Conservation (phyloP, 2,329 filamentous ascomycete genomes). For the Fusarium sterilihyphosum region DNA sequence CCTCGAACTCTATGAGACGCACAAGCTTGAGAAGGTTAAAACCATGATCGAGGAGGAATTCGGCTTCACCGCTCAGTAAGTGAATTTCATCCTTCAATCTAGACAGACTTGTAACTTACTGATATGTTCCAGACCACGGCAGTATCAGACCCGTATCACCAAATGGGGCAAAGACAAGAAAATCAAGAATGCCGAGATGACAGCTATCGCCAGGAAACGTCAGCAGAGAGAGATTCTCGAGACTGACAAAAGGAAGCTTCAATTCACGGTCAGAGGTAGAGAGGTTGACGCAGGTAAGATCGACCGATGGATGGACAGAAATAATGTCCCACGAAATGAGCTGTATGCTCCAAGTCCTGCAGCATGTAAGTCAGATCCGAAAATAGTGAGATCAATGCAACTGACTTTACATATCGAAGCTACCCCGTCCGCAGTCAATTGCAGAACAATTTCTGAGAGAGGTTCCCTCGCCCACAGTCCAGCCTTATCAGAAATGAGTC, state of each 20-base stretch:
- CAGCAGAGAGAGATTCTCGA: background rate
- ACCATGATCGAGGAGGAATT: background rate
- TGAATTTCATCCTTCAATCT: rapidly evolving
- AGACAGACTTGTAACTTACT: background rate
- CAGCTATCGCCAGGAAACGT: background rate
- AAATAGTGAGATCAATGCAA: rapidly evolving
- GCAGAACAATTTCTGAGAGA: background rate
- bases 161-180: constrained; percentile 9
- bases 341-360: background rate
- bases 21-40: background rate
- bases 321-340: background rate
- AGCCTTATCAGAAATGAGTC: background rate
- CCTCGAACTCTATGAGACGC: background rate
- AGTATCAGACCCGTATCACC: background rate
- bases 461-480: background rate
- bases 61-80: background rate
- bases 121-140: background rate
- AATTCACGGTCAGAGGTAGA: background rate
- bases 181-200: background rate
- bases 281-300: background rate
- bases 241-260: background rate
- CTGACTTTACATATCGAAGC: background rate
- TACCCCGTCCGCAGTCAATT: background rate
- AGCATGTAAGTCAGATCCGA: background rate
- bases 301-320: background rate